Conservation (phyloP, 768 basidiomycete species). For the Tricholoma terreum region DNA sequence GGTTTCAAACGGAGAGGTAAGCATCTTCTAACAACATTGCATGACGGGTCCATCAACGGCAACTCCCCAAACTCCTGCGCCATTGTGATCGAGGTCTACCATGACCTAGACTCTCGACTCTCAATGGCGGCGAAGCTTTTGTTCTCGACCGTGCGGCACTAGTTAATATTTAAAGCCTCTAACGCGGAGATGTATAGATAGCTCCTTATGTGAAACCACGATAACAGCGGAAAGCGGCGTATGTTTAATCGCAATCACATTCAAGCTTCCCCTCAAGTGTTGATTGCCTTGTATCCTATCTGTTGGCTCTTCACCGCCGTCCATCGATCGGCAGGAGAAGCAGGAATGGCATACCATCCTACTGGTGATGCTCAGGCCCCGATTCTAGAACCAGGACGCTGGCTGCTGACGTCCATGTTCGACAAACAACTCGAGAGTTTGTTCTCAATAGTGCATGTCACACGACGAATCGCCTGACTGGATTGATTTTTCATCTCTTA, state of each 20-base stretch:
- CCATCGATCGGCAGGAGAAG: not conserved
- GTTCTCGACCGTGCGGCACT: not conserved
- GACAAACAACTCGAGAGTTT: not conserved
- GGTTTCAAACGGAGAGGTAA: not conserved
- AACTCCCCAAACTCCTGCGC: not conserved
- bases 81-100: not conserved
- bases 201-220: not conserved
- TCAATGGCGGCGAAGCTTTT: not conserved
- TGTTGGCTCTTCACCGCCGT: not conserved
- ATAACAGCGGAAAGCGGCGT: not conserved
- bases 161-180: not conserved
- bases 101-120: not conserved
- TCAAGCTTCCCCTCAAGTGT: not conserved
- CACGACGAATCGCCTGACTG: not conserved
- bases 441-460: not conserved
- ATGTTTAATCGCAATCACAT: not conserved
- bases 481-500: not conserved
- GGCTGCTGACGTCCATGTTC: not conserved
- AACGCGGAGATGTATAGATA: not conserved
- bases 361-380: not conserved
- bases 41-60: not conserved
- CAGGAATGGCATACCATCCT: not conserved
- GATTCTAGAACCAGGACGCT: not conserved
- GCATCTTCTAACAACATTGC: not conserved
- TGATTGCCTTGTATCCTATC: not conserved